Percentiles rank a stretch among this genome's conserved stretches.
Conservation (phyloP, 2,329 filamentous ascomycete species). For the Aaosphaeria arxii region DNA sequence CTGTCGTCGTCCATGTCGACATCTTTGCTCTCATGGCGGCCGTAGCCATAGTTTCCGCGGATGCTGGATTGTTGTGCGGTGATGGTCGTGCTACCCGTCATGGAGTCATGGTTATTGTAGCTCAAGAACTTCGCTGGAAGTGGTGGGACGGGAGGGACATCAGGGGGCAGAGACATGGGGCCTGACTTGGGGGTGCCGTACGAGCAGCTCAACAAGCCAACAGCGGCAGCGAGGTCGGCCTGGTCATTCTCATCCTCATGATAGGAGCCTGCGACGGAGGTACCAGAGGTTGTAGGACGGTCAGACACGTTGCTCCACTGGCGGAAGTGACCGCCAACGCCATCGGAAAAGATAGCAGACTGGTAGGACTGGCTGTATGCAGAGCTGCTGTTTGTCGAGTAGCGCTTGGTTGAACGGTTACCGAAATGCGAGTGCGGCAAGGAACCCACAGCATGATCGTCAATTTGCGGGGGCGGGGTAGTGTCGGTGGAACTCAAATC, state of each 20-base stretch:
- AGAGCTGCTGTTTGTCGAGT: slow-evolving; percentile 48
- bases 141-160: slow-evolving; percentile 84
- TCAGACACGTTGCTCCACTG: slow-evolving; percentile 68
- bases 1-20: slow-evolving; percentile 57
- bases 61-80: slow-evolving; percentile 58
- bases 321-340: slow-evolving; percentile 60
- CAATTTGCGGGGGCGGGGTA: slow-evolving; percentile 79
- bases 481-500: slow-evolving; percentile 87
- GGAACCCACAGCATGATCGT: slow-evolving; percentile 58
- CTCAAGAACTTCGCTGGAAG: slow-evolving; percentile 77
- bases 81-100: slow-evolving; percentile 56
- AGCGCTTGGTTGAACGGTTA: slow-evolving; percentile 40
- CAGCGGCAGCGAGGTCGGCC: slow-evolving; percentile 81
- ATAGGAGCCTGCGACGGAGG: slow-evolving; percentile 61
- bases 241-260: slow-evolving; percentile 67
- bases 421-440: slow-evolving; percentile 33
- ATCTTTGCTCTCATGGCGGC: slow-evolving; percentile 45
- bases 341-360: slow-evolving; percentile 61
- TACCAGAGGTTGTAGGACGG: slow-evolving; percentile 70
- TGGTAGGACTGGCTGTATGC: slow-evolving; percentile 74
- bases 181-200: slow-evolving; percentile 75
- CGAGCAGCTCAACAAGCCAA: slow-evolving; percentile 86
- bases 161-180: slow-evolving; percentile 60
- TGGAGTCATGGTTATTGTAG: slow-evolving; percentile 50
- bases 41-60: slow-evolving; percentile 59